A percentile compares a stretch with the other conserved stretches of the same genome.
These are phyloP conservation scores for Rhynchosporium secalis DNA, from an alignment of 2,329 filamentous ascomycete genomes.

Conservation along the genomic window DNA sequence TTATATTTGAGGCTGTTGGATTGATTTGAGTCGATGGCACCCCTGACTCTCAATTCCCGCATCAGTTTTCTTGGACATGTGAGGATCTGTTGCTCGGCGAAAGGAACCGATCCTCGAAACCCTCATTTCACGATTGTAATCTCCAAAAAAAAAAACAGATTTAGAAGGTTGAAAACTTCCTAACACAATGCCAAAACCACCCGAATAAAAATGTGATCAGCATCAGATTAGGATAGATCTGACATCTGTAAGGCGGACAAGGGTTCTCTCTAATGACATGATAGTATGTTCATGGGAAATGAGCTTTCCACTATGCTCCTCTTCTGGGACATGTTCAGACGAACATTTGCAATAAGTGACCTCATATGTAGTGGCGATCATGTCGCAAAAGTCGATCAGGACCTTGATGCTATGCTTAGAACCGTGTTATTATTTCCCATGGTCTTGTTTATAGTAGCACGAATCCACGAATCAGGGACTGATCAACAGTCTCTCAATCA, in stretches of 20 bases:
- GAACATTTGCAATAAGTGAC: constrained; percentile 17
- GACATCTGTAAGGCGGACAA: not conserved
- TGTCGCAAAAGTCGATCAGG: constrained; percentile 16
- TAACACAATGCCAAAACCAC: not conserved
- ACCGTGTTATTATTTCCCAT: not conserved
- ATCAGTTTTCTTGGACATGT: not conserved
- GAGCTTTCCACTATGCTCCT: constrained; percentile 8
- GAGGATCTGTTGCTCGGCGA: not conserved
- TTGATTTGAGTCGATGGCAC: constrained; percentile 1
- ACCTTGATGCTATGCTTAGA: constrained; percentile 5
- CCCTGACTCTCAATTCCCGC: constrained; percentile 6
- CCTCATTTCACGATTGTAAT: not conserved
- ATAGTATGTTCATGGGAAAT: constrained; percentile 19
- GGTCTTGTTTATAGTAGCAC: not conserved
- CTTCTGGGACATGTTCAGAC: constrained; percentile 23
- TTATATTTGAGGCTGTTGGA: constrained; percentile 3
- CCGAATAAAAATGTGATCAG: not conserved
- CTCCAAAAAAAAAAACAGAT: constrained; percentile 2
- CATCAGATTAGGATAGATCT: not conserved
- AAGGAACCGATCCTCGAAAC: not conserved
- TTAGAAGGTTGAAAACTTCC: constrained; percentile 4
- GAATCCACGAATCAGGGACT: constrained; percentile 1
- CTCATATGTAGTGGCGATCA: constrained; percentile 23
- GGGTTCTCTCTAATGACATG: constrained; percentile 7
- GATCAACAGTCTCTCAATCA: not conserved